Percentiles rank a stretch among this genome's conserved stretches.
Evolutionary conservation across 768 basidiomycete species (phyloP).

Genomic region (Leccinum longicurvipes): DNA sequence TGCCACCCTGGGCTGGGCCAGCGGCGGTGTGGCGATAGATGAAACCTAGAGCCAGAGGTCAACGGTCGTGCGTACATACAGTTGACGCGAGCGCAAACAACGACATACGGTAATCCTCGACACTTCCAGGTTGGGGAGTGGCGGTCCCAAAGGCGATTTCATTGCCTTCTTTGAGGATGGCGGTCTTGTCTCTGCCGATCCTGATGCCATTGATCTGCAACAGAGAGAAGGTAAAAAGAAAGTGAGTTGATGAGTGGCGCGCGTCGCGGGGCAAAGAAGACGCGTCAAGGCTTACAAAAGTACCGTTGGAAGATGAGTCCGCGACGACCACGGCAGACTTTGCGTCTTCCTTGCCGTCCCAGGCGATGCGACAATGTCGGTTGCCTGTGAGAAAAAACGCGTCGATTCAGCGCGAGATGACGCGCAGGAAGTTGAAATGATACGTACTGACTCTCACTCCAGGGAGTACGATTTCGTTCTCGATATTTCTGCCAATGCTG

Average conservation of each 20-base stretch:
- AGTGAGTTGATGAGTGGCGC: constrained; percentile 7
- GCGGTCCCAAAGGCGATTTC: constrained; percentile 82
- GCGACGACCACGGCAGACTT: constrained; percentile 33
- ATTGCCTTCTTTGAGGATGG: constrained; percentile 59
- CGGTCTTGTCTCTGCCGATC: constrained; percentile 38
- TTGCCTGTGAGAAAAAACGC: constrained; percentile 36
- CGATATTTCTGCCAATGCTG: constrained; percentile 51
- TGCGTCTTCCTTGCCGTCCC: constrained; percentile 34
- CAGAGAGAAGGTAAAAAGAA: neutral
- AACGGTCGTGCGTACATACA: neutral
- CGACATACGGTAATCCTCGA: constrained; percentile 74
- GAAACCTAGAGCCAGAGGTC: constrained; percentile 45
- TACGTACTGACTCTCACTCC: constrained; percentile 73
- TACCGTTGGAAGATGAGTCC: constrained; percentile 43
- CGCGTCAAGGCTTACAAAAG: constrained; percentile 33
- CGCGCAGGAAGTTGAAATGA: constrained; percentile 11
- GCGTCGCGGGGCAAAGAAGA: constrained; percentile 9
- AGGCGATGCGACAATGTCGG: constrained; percentile 35
- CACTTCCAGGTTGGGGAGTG: constrained; percentile 41
- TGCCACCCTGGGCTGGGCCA: constrained; percentile 45
- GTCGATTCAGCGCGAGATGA: constrained; percentile 15
- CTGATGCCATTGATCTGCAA: constrained; percentile 38
- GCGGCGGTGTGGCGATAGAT: constrained; percentile 65
- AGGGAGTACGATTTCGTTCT: constrained; percentile 54
- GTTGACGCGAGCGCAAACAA: neutral